phyloP scores from a whole-genome alignment of 768 basidiomycete genomes.

The Podaxis sp. region DNA sequence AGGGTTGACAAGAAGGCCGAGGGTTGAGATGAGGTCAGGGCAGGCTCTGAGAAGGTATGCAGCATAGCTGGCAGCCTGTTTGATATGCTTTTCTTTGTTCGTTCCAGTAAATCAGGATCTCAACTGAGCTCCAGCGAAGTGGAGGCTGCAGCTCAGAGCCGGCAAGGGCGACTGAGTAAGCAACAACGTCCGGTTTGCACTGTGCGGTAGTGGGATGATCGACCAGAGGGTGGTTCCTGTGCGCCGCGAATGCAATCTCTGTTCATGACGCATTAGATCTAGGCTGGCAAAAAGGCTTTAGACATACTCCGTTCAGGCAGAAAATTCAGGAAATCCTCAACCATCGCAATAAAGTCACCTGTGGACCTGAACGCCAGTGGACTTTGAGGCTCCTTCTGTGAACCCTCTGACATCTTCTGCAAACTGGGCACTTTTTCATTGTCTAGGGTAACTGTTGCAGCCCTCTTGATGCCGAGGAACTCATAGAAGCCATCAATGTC shows the following conservation, averaged over 20 bases:
- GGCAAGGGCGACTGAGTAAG: not conserved
- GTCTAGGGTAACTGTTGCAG: not conserved
- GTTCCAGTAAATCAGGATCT: not conserved
- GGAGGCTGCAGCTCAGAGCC: not conserved
- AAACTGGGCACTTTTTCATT: not conserved
- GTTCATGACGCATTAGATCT: not conserved
- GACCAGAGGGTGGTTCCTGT: not conserved
- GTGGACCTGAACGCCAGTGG: not conserved
- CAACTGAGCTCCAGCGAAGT: not conserved
- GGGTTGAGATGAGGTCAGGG: not conserved
- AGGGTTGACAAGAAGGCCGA: not conserved
- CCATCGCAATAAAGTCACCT: not conserved
- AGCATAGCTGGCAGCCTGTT: not conserved
- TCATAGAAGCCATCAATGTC: not conserved
- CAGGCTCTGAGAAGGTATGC: not conserved
- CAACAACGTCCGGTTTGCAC: not conserved
- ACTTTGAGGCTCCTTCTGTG: not conserved
- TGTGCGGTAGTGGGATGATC: not conserved
- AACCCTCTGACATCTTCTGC: not conserved
- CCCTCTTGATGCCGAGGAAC: not conserved
- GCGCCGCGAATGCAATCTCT: not conserved
- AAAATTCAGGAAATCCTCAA: not conserved
- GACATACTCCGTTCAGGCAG: not conserved
- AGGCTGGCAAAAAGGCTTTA: not conserved
- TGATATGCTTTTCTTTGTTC: not conserved